Conservation (phyloP, 2,329 filamentous ascomycete genomes). For the Talaromyces piceae region DNA sequence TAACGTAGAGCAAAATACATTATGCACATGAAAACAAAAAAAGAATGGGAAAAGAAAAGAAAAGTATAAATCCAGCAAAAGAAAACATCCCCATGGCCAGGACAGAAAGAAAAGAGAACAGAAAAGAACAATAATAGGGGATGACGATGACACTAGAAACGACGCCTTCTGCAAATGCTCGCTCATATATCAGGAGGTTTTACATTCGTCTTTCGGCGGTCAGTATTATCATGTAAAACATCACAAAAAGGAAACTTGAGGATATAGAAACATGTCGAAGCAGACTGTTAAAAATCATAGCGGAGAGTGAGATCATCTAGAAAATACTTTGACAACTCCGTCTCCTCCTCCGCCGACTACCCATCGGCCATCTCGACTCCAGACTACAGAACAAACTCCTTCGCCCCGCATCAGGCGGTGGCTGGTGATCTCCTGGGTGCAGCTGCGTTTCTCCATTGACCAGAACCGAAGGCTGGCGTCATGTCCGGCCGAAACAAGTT, state of each 20-base stretch:
- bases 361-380: constrained; percentile 91
- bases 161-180: constrained; percentile 12
- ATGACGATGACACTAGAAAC: not conserved
- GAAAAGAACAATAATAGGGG: too few species aligned
- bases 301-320: constrained; percentile 22
- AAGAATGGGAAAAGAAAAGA: not conserved
- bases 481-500: constrained; percentile 92
- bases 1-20: not conserved
- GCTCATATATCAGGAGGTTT: constrained; percentile 9
- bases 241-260: not conserved
- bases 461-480: constrained; percentile 95
- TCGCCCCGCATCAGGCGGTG: constrained; percentile 94
- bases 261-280: not conserved
- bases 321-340: constrained; percentile 88
- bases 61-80: constrained; percentile 6
- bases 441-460: constrained; percentile 90
- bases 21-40: not conserved
- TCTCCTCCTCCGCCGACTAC: constrained; percentile 93
- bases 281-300: not conserved
- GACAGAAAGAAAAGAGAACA: not conserved
- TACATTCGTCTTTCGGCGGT: not conserved
- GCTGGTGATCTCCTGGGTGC: constrained; percentile 88
- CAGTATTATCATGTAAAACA: constrained; percentile 1
- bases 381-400: constrained; percentile 87
- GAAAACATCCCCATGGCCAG: constrained; percentile 3